Percentiles rank a stretch among this genome's conserved stretches.
These are phyloP conservation scores for Penicillium palitans DNA, from an alignment of 2,329 filamentous ascomycete genomes.

Conservation along the genomic window DNA sequence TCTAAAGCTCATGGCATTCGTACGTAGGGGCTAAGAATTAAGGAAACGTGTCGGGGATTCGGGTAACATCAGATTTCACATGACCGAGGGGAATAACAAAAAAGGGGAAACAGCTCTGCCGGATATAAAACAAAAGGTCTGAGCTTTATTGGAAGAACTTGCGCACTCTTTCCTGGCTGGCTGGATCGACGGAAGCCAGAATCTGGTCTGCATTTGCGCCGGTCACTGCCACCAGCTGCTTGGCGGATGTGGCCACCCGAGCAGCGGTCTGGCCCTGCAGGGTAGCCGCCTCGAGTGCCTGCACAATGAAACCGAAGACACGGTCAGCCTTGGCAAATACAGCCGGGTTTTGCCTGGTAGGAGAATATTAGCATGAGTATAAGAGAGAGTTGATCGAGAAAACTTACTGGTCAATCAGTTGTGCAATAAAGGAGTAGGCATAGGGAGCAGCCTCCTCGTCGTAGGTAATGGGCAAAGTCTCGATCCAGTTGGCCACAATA, in stretches of 20 bases:
- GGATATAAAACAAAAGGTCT: slow-evolving; percentile 24
- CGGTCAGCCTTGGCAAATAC: slow-evolving; percentile 76
- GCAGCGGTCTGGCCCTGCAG: slow-evolving; percentile 79
- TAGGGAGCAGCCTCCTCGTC: slow-evolving; percentile 98
- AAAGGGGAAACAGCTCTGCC: slow-evolving; percentile 9
- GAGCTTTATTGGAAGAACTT: slow-evolving; percentile 68
- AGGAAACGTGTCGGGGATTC: slow-evolving; percentile 22
- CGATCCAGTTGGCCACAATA: slow-evolving; percentile 80
- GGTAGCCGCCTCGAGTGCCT: slow-evolving; percentile 87
- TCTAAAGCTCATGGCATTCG: slow-evolving; percentile 13
- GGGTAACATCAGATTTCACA: slow-evolving; percentile 29
- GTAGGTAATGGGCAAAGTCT: slow-evolving; percentile 86
- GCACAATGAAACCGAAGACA: slow-evolving; percentile 79
- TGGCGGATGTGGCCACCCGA: slow-evolving; percentile 74
- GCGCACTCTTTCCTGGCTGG: slow-evolving; percentile 77
- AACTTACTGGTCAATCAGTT: slow-evolving; percentile 91
- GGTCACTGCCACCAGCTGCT: slow-evolving; percentile 71
- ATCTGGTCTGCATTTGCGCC: slow-evolving; percentile 74
- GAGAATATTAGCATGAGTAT: slow-evolving; percentile 15
- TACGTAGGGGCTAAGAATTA: slow-evolving; percentile 15
- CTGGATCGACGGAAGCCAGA: slow-evolving; percentile 71
- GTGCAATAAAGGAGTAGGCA: slow-evolving; percentile 86
- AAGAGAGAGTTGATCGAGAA: neutral
- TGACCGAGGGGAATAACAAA: slow-evolving; percentile 24
- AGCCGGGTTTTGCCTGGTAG: slow-evolving; percentile 74